Conservation (phyloP, 1,139 yeast genomes). For the Sugiyamaella sp. region DNA sequence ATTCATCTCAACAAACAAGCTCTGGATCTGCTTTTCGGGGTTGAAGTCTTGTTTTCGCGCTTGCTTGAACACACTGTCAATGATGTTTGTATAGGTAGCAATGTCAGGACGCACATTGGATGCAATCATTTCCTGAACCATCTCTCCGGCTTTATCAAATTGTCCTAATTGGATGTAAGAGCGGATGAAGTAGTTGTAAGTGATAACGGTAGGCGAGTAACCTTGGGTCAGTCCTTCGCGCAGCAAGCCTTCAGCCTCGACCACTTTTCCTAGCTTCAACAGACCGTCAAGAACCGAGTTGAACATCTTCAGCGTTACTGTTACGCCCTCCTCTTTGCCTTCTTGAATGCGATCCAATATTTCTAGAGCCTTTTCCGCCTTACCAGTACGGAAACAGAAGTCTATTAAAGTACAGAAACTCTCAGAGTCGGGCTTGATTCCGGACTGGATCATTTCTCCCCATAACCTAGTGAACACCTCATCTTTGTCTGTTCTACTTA, state of each 20-base stretch:
- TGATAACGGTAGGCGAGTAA: constrained; percentile 42
- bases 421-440: constrained; percentile 46
- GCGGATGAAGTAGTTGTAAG: constrained; percentile 49
- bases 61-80: constrained; percentile 58
- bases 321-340: constrained; percentile 29
- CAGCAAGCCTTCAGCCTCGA: constrained; percentile 40
- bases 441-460: constrained; percentile 43
- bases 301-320: constrained; percentile 37
- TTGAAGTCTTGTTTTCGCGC: constrained; percentile 50
- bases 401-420: constrained; percentile 45
- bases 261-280: constrained; percentile 34
- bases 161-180: constrained; percentile 39
- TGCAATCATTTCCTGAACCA: constrained; percentile 44
- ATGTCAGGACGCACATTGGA: constrained; percentile 59
- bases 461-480: constrained; percentile 45
- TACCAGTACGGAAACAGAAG: constrained; percentile 41
- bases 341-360: constrained; percentile 34
- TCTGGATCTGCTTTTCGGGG: constrained; percentile 48
- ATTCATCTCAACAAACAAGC: constrained; percentile 51
- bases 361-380: constrained; percentile 41
- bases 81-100: constrained; percentile 65
- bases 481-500: constrained; percentile 38
- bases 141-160: constrained; percentile 42
- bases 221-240: constrained; percentile 40
- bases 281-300: constrained; percentile 43